Evolutionary conservation across 2,329 filamentous ascomycete species (phyloP), one percentile per base, ranked within the genome.

Genomic region (Epicoccum nigrum): DNA sequence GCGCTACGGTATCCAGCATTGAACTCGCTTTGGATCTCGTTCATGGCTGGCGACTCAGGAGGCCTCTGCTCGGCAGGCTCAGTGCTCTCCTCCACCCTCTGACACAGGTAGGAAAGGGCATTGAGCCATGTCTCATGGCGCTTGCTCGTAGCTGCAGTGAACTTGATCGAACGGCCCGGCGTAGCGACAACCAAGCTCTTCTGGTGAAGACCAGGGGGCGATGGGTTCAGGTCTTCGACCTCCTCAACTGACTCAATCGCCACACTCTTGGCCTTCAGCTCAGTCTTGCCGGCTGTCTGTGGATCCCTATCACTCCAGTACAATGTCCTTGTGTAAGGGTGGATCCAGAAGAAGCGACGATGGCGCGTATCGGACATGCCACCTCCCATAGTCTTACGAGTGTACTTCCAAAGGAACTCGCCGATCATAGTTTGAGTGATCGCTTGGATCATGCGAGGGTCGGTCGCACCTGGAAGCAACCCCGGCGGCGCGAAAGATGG

Each of bases 361-460:
- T 99, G 94, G 44, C 94, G 85, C 48, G 92, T 96, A 63, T 87
- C 88, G 0, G 92, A 97, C 75, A 96, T 86, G 57, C 92, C 89
- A 46, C 86, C 89, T 19, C 93, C 87, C n/a, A 92, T 92, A 53
- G 92, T 83, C 77, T 94, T 96, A 65, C 94, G 88, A 0, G 94
- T 99, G 75, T 99, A 99, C 74, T 99, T 99, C 94, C 94, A 99
- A 32, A 99, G 81, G 73, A 93, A 97, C 73, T 99, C 94, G 48
- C 94, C 94, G 68, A 99, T 97, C 94, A 99, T 99, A 15, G 94
- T 97, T 75, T 99, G 93, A 2, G 94, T 99, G 60, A 99, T 97
- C 40, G 94, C 94, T 77, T 97, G 92, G 62, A 99, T 97, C 92
- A 99, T 97, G 64, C 93, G 89, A 56, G 93, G 93, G 76, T 99